These are phyloP conservation scores for Leishmania guyanensis DNA, from an alignment of 208 protist species.

Conservation along the genomic window DNA sequence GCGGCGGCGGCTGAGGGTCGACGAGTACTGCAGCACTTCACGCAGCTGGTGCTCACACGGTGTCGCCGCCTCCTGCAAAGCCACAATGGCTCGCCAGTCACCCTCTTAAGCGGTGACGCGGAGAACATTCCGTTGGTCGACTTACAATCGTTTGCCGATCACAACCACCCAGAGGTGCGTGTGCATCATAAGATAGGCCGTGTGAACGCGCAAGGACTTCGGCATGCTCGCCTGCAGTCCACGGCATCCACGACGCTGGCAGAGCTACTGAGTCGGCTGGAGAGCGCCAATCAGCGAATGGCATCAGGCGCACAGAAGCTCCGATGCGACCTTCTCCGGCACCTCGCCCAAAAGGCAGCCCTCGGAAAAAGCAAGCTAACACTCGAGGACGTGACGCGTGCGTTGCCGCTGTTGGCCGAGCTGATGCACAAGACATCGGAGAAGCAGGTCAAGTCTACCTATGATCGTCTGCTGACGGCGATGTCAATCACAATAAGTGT, in stretches of 20 bases:
- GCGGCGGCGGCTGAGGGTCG: neutral
- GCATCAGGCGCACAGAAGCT: constrained; percentile 29
- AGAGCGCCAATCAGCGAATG: constrained; percentile 18
- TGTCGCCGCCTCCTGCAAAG: constrained; percentile 64
- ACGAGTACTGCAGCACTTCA: constrained; percentile 36
- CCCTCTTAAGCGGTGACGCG: constrained; percentile 71
- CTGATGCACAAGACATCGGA: constrained; percentile 23
- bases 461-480: constrained; percentile 52
- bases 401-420: constrained; percentile 62
- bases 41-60: constrained; percentile 47
- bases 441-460: constrained; percentile 26
- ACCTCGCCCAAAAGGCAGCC: constrained; percentile 63
- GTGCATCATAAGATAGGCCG: constrained; percentile 79
- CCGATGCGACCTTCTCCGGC: constrained; percentile 60
- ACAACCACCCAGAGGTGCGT: constrained; percentile 50
- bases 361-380: constrained; percentile 45
- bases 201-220: constrained; percentile 71
- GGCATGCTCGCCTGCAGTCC: constrained; percentile 50
- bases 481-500: constrained; percentile 56
- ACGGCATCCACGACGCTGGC: constrained; percentile 43
- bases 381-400: constrained; percentile 55
- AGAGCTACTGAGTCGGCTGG: constrained; percentile 63
- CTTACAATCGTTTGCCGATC: constrained; percentile 64
- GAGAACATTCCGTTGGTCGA: constrained; percentile 73
- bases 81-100: constrained; percentile 36